These are phyloP conservation scores for thale cress (Arabidopsis thaliana) DNA, from an alignment of 345 rosid species.

Conservation along the genomic window TAIR10.1 NC_003074.8:6608501-6609000, in stretches of 20 bases:
- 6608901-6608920: slow-evolving; percentile 94
- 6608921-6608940: slow-evolving; percentile 89
- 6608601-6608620: slow-evolving; percentile 98
- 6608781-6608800: neutral
- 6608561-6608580: slow-evolving; percentile 61
- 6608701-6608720: slow-evolving; percentile 87
- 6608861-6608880: slow-evolving; percentile 89
- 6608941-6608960: slow-evolving; percentile 67
- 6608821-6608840: slow-evolving; percentile 65
- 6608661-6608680: slow-evolving; percentile 89
- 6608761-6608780: too few species aligned
- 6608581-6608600: slow-evolving; percentile 80
- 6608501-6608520: neutral
- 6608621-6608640: slow-evolving; percentile 89
- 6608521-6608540: slow-evolving; percentile 26
- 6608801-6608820: neutral
- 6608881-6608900: slow-evolving; percentile 91
- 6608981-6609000: neutral
- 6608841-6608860: slow-evolving; percentile 88
- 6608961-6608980: slow-evolving; percentile 48
- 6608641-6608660: slow-evolving; percentile 91
- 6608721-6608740: slow-evolving; percentile 94
- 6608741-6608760: slow-evolving; percentile 57
- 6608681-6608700: slow-evolving; percentile 85
- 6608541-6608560: slow-evolving; percentile 14